Conservation (phyloP, 2,329 filamentous ascomycete species). For the Calonectria henricotiae region DNA sequence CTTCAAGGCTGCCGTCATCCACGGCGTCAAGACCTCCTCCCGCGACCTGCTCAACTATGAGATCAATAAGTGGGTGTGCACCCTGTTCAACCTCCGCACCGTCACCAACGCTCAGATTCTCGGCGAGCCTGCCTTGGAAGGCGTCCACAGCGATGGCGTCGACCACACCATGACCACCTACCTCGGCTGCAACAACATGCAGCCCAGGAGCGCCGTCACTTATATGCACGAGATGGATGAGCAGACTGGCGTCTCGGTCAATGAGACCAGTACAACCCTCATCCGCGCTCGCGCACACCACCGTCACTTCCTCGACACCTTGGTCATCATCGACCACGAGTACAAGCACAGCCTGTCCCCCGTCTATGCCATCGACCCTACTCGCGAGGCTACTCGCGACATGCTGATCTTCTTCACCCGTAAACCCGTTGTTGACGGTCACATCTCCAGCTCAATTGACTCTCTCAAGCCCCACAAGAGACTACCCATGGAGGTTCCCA, state of each 20-base stretch:
- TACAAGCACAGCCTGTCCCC: conserved; percentile 51
- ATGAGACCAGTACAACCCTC: conserved; percentile 46
- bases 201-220: conserved; percentile 50
- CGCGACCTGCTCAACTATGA: conserved; percentile 51
- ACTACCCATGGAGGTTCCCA: conserved; percentile 32
- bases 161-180: conserved; percentile 55
- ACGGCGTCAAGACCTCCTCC: conserved; percentile 43
- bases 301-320: conserved; percentile 49
- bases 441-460: conserved; percentile 31
- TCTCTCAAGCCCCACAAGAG: conserved; percentile 29
- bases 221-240: conserved; percentile 51
- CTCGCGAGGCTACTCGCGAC: conserved; percentile 46
- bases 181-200: conserved; percentile 52
- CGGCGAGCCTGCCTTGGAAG: conserved; percentile 54
- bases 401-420: conserved; percentile 53
- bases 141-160: conserved; percentile 54
- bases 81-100: conserved; percentile 52
- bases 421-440: conserved; percentile 40
- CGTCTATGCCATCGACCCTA: conserved; percentile 45
- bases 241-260: conserved; percentile 44
- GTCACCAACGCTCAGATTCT: conserved; percentile 45
- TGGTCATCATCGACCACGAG: conserved; percentile 51
- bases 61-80: conserved; percentile 48
- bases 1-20: conserved; percentile 52
- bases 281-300: conserved; percentile 49